phyloP scores from a whole-genome alignment of 345 rosid genomes.

The Acer campestre region DNA sequence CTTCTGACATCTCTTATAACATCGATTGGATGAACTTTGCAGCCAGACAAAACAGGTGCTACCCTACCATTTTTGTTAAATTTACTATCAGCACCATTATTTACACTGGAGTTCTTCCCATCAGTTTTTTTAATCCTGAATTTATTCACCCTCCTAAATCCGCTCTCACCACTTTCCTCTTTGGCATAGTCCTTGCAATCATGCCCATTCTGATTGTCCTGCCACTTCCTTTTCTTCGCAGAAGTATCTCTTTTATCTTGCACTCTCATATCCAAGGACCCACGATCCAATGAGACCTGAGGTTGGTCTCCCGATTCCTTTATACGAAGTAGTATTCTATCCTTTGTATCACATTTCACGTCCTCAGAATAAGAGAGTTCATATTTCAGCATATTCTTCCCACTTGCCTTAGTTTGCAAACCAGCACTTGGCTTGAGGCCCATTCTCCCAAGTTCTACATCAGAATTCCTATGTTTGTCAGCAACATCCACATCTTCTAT shows the following conservation, averaged over 20 bases:
- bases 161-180: constrained; percentile 40
- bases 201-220: constrained; percentile 34
- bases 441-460: constrained; percentile 19
- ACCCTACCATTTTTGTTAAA: constrained; percentile 21
- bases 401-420: constrained; percentile 28
- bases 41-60: constrained; percentile 10
- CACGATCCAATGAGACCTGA: constrained; percentile 45
- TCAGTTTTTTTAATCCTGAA: constrained; percentile 29
- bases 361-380: constrained; percentile 29
- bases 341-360: constrained; percentile 39
- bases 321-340: constrained; percentile 29
- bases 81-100: constrained; percentile 24
- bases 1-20: constrained; percentile 33
- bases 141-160: constrained; percentile 39
- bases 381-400: constrained; percentile 25
- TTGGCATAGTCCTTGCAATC: constrained; percentile 26
- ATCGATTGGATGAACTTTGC: constrained; percentile 34
- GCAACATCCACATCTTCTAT: constrained; percentile 27
- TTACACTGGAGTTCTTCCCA: constrained; percentile 23
- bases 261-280: constrained; percentile 39
- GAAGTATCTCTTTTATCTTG: constrained; percentile 34
- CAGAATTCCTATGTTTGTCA: constrained; percentile 22
- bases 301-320: constrained; percentile 39
- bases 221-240: constrained; percentile 45
- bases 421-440: constrained; percentile 28